Evolutionary conservation across 176 grass and related monocot genomes (phyloP).

Genomic region (Leersia perrieri): DNA sequence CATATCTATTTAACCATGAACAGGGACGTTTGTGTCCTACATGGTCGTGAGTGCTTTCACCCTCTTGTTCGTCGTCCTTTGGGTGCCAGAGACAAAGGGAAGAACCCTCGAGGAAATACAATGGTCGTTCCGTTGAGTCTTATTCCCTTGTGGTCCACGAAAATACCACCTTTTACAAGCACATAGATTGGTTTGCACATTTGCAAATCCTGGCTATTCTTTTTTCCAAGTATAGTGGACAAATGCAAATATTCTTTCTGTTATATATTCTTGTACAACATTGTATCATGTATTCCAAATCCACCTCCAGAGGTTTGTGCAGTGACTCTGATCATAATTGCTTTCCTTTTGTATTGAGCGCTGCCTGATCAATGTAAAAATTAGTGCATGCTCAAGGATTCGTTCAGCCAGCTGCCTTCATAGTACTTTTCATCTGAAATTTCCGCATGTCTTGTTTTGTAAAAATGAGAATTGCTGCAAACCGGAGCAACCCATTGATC

Average conservation of each 20-base stretch:
- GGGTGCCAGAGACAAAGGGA: slow-evolving; percentile 94
- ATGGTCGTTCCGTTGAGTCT: slow-evolving; percentile 79
- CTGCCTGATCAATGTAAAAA: background rate
- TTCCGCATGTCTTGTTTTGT: too few relatives aligned
- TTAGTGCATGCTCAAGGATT: background rate
- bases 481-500: too few relatives aligned
- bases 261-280: slow-evolving; percentile 27
- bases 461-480: too few relatives aligned
- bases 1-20: slow-evolving; percentile 3
- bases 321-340: background rate
- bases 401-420: background rate
- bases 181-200: slow-evolving; percentile 2
- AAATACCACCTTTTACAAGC: background rate
- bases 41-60: slow-evolving; percentile 60
- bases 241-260: slow-evolving; percentile 26
- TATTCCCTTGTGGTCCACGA: background rate
- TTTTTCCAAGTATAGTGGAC: background rate
- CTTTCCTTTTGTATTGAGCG: background rate
- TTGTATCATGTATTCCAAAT: background rate
- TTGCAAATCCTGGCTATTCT: background rate
- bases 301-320: background rate
- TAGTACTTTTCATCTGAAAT: too few relatives aligned
- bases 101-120: slow-evolving; percentile 92
- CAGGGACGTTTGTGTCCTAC: slow-evolving; percentile 80
- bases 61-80: slow-evolving; percentile 68